Conservation (phyloP, 805 yeast species). For the Metschnikowia colocasiae region DNA sequence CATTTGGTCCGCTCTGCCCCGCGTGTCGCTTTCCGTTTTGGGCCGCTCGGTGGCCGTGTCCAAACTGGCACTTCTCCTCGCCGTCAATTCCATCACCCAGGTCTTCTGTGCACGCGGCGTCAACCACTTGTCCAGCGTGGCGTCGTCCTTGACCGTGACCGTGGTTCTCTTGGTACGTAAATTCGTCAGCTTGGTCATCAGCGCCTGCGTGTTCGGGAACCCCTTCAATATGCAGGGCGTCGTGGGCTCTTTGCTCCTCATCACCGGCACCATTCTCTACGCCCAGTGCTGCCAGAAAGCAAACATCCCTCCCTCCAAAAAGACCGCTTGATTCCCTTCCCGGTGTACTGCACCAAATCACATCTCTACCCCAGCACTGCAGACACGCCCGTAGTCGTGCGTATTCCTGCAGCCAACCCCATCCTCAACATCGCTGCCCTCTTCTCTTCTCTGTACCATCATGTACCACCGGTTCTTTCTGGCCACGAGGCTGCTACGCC, state of each 20-base stretch:
- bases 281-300: not conserved
- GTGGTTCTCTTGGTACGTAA: constrained; percentile 60
- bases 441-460: not conserved
- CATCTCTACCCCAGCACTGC: no score
- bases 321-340: not conserved
- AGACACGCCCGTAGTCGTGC: no score
- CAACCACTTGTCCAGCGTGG: constrained; percentile 52
- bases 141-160: constrained; percentile 61
- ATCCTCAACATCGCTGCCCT: no score
- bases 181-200: constrained; percentile 54
- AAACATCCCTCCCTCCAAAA: not conserved
- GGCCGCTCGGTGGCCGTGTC: constrained; percentile 11
- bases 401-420: no score
- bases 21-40: not conserved
- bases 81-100: constrained; percentile 22
- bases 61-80: constrained; percentile 15
- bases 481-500: not conserved
- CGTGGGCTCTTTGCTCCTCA: constrained; percentile 50
- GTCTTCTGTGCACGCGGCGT: constrained; percentile 64
- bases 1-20: not conserved
- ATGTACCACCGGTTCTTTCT: constrained; percentile 1
- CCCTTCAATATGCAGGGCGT: constrained; percentile 34
- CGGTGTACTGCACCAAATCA: no score
- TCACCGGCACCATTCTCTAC: constrained; percentile 54
- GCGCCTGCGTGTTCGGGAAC: constrained; percentile 52